Base-by-base conservation (phyloP, 345 rosid species). In the Eucalyptus leucophloia region DNA sequence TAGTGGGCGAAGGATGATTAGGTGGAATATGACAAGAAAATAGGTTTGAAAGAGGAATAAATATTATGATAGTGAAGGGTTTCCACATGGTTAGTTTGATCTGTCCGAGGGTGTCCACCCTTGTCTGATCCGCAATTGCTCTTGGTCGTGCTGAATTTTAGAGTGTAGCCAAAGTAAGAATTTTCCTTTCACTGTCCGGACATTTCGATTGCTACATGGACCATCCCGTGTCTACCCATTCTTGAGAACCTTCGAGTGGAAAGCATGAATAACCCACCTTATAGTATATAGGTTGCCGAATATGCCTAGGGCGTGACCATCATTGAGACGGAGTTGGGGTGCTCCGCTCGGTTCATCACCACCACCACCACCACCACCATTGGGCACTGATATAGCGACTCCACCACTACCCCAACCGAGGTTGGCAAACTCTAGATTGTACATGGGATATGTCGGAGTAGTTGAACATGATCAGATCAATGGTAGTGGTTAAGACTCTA, bases 101-200 rank as follows among this genome's bases (percentile, higher is more conserved):
- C 47, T 77, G 85, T 77, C 47, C 85, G 58, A 81, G 85, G 83
- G 89, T 81, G 89, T 89, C 45, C 92, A 32, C 88, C 88, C 87
- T 89, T 80, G 91, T 86, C 86, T 87, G 82, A 28, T 45, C 51
- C 28, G 19, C 69, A 34, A 77, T 60, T 89, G 90, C 60, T 91
- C 91, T 89, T 92, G 95, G 97, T 93, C 92, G 69, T 89, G 92
- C 95, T 93, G 86, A 95, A 92, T 90, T 95, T 93, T 95, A 92
- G 95, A 94, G 96, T 95, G 96, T 45, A 89, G 86, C 87, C 90
- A 87, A 95, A 94, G 95, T 89, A 95, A 95, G 86, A 89, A 50
- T n/a, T 88, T 89, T 42, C 34, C 85, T 77, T 40, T 40, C 85
- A 42, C 30, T 23, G 9, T 69, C 81, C 81, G 44, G 42, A 69